Percentiles rank a stretch among this genome's conserved stretches.
phyloP scores from a whole-genome alignment of 768 basidiomycete species.

The Rhodotorula graminis region DNA sequence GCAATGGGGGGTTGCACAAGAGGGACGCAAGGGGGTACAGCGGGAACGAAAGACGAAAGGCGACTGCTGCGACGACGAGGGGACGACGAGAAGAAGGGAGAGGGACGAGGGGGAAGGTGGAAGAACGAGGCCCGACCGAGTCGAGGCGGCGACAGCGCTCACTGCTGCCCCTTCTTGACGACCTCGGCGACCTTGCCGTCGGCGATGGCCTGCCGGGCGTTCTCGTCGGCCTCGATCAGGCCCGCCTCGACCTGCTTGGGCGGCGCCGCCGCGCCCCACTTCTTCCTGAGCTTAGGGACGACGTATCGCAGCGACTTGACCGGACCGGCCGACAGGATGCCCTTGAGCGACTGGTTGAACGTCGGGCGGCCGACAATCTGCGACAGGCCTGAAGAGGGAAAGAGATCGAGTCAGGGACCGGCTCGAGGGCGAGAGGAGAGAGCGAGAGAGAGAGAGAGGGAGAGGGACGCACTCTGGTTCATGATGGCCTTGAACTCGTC shows the following conservation, averaged over 20 bases:
- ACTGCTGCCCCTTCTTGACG: background rate
- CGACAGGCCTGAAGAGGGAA: constrained; percentile 33
- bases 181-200: background rate
- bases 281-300: constrained; percentile 38
- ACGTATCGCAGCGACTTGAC: constrained; percentile 40
- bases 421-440: background rate
- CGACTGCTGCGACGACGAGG: too few species aligned
- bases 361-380: constrained; percentile 40
- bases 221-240: background rate
- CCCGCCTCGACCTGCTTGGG: background rate
- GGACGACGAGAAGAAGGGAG: too few species aligned
- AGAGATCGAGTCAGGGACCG: background rate
- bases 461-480: constrained; percentile 31
- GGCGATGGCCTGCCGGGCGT: background rate
- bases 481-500: constrained; percentile 31
- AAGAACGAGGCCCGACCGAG: too few species aligned
- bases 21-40: too few species aligned
- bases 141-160: background rate
- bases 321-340: constrained; percentile 41
- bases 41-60: too few species aligned
- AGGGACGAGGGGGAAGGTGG: too few species aligned
- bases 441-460: too few species aligned
- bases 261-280: constrained; percentile 12
- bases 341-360: constrained; percentile 42
- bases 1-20: too few species aligned